A percentile compares a stretch with the other conserved stretches of the same genome.
phyloP scores from a whole-genome alignment of 1,139 yeast genomes.

The Diutina pseudorugosa region DNA sequence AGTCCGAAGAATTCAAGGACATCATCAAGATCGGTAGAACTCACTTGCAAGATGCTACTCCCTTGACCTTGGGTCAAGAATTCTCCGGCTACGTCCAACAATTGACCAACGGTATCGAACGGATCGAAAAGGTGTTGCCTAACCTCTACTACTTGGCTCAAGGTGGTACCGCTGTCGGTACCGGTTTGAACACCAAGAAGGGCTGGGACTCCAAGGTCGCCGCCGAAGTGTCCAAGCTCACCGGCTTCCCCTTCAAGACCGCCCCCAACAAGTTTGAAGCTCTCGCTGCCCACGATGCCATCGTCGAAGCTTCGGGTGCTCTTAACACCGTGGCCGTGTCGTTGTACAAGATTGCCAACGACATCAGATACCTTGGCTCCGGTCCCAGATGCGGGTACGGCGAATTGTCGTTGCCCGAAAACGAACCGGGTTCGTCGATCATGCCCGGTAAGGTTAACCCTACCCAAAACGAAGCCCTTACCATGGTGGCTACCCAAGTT shows the following conservation, averaged over 20 bases:
- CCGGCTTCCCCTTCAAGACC: conserved; percentile 81
- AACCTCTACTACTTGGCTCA: conserved; percentile 79
- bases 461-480: conserved; percentile 96
- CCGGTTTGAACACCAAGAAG: conserved; percentile 86
- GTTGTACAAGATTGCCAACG: conserved; percentile 91
- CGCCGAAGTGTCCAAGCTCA: conserved; percentile 61
- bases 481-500: conserved; percentile 97
- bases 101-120: conserved; percentile 75
- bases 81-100: conserved; percentile 95
- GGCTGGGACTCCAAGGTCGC: conserved; percentile 86
- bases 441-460: conserved; percentile 99
- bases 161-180: conserved; percentile 99
- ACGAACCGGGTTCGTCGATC: conserved; percentile 97
- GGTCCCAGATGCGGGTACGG: conserved; percentile 99
- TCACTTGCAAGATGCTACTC: conserved; percentile 97
- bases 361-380: conserved; percentile 93
- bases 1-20: conserved; percentile 70
- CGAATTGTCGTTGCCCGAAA: conserved; percentile 88
- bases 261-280: conserved; percentile 99
- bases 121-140: conserved; percentile 69
- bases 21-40: conserved; percentile 98
- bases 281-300: conserved; percentile 95
- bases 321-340: conserved; percentile 90
- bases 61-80: conserved; percentile 94
- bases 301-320: conserved; percentile 96